Conservation (phyloP, 2,329 filamentous ascomycete species). For the Xylariomycetidae sp. region DNA sequence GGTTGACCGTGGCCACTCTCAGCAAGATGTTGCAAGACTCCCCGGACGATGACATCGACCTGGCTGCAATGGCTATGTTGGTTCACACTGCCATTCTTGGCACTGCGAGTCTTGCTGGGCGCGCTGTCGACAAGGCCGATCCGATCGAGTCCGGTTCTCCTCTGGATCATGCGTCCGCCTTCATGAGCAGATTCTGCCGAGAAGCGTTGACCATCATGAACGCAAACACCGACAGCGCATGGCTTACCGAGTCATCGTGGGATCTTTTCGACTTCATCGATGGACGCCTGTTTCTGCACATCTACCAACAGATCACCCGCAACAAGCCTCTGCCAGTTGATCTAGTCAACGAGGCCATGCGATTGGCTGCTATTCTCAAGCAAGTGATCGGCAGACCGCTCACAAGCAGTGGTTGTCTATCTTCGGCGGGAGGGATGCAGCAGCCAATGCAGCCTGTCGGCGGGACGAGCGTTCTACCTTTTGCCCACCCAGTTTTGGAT, state of each 20-base stretch:
- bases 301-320: conserved; percentile 3
- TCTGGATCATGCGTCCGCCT: neutral
- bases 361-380: conserved; percentile 2
- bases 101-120: conserved; percentile 4
- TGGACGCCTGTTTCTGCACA: conserved; percentile 20
- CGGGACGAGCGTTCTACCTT: conserved; percentile 32
- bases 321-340: conserved; percentile 7
- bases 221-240: neutral
- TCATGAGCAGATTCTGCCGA: conserved; percentile 12
- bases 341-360: conserved; percentile 12
- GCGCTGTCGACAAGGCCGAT: conserved; percentile 1
- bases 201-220: conserved; percentile 4
- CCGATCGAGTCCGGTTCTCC: neutral
- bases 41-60: neutral
- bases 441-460: neutral
- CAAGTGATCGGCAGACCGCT: conserved; percentile 1
- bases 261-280: conserved; percentile 29
- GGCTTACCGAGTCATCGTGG: conserved; percentile 10
- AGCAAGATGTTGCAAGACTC: neutral
- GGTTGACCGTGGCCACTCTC: conserved; percentile 5
- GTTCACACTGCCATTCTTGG: conserved; percentile 7
- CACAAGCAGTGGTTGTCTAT: too few relatives aligned
- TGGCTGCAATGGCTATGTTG: conserved; percentile 4
- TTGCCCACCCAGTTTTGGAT: conserved; percentile 41
- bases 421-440: neutral